Evolutionary conservation across 306 rosid genomes (phyloP).

Genomic region (Fragaria ananassa): DNA sequence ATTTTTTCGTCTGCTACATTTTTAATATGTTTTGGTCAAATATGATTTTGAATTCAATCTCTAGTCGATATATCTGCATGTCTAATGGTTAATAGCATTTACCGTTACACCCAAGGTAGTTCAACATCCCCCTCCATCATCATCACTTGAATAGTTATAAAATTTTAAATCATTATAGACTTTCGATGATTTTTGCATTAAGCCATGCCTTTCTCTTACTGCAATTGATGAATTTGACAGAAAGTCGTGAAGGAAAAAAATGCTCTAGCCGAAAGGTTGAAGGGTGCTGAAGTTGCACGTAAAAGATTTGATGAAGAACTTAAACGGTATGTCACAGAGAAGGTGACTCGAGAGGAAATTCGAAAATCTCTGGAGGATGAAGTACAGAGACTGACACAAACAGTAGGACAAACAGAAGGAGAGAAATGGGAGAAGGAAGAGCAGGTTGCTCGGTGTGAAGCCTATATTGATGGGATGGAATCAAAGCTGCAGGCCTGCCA

Average conservation of each 20-base stretch:
- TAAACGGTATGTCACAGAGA: conserved; percentile 88
- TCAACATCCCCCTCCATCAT: background rate
- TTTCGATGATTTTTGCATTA: background rate
- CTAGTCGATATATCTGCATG: background rate
- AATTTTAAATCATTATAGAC: background rate
- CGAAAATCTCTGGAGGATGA: conserved; percentile 95
- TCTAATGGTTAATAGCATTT: background rate
- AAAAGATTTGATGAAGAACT: conserved; percentile 97
- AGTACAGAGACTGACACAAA: conserved; percentile 79
- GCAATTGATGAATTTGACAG: conserved; percentile 44
- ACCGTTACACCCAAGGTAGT: background rate
- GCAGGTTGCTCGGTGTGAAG: conserved; percentile 95
- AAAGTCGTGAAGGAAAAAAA: conserved; percentile 94
- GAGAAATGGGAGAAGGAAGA: conserved; percentile 95
- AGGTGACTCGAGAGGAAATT: conserved; percentile 85
- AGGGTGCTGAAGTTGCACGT: conserved; percentile 91
- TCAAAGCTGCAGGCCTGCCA: conserved; percentile 93
- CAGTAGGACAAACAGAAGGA: conserved; percentile 96
- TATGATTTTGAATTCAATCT: background rate
- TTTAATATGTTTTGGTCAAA: background rate
- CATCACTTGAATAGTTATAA: background rate
- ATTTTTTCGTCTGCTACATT: background rate
- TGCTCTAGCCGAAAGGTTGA: conserved; percentile 89
- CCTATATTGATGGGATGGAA: conserved; percentile 97
- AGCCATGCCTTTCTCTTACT: conserved; percentile 4